Conservation (phyloP, 2,329 filamentous ascomycete species). For the Fusarium sp. region DNA sequence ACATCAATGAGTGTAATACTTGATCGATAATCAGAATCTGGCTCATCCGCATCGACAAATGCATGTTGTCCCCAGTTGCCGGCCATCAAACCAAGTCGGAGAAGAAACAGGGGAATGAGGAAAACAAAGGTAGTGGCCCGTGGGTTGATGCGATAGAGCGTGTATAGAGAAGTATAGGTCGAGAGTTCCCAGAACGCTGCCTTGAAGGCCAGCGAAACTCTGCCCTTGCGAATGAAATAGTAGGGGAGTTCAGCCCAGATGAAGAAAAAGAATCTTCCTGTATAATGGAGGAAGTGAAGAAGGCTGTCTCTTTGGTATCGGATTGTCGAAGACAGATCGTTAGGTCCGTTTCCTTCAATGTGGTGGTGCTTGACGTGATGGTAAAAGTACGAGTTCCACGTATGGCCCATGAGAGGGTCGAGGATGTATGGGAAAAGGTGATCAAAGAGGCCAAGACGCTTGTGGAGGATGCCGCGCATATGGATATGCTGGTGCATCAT, state of each 20-base stretch:
- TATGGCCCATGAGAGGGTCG: constrained; percentile 83
- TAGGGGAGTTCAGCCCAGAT: constrained; percentile 80
- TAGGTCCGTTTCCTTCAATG: constrained; percentile 81
- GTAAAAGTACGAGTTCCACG: constrained; percentile 87
- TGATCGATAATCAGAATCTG: constrained; percentile 80
- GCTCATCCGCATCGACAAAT: constrained; percentile 79
- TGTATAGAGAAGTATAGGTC: constrained; percentile 67
- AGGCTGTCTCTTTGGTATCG: constrained; percentile 78
- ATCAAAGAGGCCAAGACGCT: constrained; percentile 68
- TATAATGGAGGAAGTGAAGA: constrained; percentile 75
- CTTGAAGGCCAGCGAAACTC: constrained; percentile 63
- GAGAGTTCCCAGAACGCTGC: constrained; percentile 70
- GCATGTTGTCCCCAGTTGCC: constrained; percentile 90
- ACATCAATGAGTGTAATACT: constrained; percentile 86
- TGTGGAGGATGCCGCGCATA: constrained; percentile 73
- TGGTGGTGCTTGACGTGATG: constrained; percentile 90
- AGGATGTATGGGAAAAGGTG: constrained; percentile 75
- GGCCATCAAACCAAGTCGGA: constrained; percentile 80
- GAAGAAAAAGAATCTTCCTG: constrained; percentile 78
- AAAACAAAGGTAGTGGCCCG: constrained; percentile 72
- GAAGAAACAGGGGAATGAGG: constrained; percentile 71
- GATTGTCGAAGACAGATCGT: constrained; percentile 80
- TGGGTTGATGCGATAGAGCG: constrained; percentile 58
- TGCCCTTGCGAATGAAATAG: constrained; percentile 76
- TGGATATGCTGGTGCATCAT: constrained; percentile 91